Conservation (phyloP, 768 basidiomycete genomes). For the Tulasnella sp. region DNA sequence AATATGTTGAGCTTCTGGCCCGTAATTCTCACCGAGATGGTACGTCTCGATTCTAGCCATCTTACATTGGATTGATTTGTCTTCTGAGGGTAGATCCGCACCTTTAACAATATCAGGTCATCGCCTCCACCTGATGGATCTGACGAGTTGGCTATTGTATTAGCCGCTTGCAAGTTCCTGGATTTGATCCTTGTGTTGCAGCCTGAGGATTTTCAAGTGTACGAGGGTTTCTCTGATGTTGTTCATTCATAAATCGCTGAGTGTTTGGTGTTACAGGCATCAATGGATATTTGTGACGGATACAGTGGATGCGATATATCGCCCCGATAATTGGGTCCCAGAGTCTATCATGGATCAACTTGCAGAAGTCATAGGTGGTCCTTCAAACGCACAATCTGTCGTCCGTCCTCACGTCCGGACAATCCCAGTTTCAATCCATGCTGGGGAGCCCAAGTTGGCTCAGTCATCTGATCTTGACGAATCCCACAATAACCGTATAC, state of each 20-base stretch:
- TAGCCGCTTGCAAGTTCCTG: constrained; percentile 87
- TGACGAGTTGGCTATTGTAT: constrained; percentile 67
- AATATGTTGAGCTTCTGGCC: constrained; percentile 97
- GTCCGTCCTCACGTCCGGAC: no score
- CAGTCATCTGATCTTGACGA: no score
- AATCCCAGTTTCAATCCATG: no score
- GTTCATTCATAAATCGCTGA: neutral
- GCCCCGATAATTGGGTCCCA: constrained; percentile 68
- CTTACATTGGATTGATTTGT: neutral
- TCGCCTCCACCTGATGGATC: constrained; percentile 66
- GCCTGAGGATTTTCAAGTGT: constrained; percentile 98
- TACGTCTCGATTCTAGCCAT: constrained; percentile 25
- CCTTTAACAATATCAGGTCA: constrained; percentile 71
- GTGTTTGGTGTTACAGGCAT: constrained; percentile 40
- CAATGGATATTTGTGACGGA: constrained; percentile 99
- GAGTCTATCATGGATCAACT: constrained; percentile 86
- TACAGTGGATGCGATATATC: constrained; percentile 88
- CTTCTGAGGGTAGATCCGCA: constrained; percentile 50
- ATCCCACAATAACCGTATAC: no score
- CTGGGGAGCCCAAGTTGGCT: no score
- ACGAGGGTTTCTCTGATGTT: constrained; percentile 6
- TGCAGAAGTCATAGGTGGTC: constrained; percentile 62
- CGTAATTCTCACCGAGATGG: constrained; percentile 82
- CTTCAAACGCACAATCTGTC: constrained; percentile 31
- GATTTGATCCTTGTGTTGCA: constrained; percentile 87